A percentile compares a stretch with the other conserved stretches of the same genome.
These are phyloP conservation scores for Beauveria asiatica DNA, from an alignment of 2,329 filamentous ascomycete genomes.

Conservation along the genomic window DNA sequence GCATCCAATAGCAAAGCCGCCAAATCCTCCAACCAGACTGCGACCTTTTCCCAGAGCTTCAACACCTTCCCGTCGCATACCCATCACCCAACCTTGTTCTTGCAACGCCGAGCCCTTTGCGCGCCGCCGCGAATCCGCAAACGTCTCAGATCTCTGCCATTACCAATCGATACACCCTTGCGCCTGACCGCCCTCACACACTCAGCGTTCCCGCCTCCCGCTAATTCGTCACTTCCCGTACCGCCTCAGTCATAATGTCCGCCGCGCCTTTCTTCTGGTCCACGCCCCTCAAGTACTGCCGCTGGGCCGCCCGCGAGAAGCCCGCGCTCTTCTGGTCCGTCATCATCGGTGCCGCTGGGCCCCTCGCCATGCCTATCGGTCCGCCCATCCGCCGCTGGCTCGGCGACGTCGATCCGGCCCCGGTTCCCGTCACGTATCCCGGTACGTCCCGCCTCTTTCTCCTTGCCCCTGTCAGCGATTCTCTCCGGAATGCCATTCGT, in stretches of 20 bases:
- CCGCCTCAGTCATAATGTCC: slow-evolving; percentile 40
- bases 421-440: slow-evolving; percentile 84
- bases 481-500: not conserved
- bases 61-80: not conserved
- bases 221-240: not conserved
- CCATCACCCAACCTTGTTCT: not conserved
- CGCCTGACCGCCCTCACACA: not conserved
- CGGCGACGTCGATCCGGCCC: slow-evolving; percentile 64
- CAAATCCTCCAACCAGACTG: slow-evolving; percentile 4
- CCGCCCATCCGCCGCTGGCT: slow-evolving; percentile 65
- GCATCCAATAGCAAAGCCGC: not conserved
- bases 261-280: slow-evolving; percentile 70
- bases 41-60: slow-evolving; percentile 9
- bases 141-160: not conserved
- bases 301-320: slow-evolving; percentile 80
- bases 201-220: not conserved
- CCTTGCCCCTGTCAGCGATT: not conserved
- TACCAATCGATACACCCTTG: too few species aligned
- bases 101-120: not conserved
- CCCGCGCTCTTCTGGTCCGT: slow-evolving; percentile 88
- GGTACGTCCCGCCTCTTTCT: slow-evolving; percentile 48
- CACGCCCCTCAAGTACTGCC: slow-evolving; percentile 72
- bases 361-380: slow-evolving; percentile 58
- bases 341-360: slow-evolving; percentile 64
- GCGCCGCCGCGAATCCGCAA: not conserved